Evolutionary conservation across 2,329 filamentous ascomycete species (phyloP), one percentile per base, ranked within the genome.

Genomic region (Ophiosphaerella narmari): DNA sequence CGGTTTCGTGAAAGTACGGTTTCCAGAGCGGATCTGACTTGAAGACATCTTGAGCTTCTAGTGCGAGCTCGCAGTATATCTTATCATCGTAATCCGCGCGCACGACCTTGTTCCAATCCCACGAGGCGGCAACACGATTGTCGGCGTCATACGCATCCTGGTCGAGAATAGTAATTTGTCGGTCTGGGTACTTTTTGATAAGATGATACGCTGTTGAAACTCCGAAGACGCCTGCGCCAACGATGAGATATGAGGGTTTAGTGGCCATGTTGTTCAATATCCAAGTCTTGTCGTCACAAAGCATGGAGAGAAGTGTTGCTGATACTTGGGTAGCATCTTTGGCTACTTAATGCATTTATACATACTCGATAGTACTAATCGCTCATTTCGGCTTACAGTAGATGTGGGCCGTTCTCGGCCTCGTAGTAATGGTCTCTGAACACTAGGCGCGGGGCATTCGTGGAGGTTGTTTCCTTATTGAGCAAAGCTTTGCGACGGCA

Each of bases 31-130:
- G 80, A 45, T 85, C 81, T 1, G 70, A 73, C 46, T 78, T 78
- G 77, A 86, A 90, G 0, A 83, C 71, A 43, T 85, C 80, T 61
- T 86, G 83, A 0, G 87, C 83, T 71, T 89, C 85, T 24, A 88
- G 77, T 0, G 82, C 87, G 16, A 90, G 77, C 42, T 79, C 71
- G 68, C 82, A 85, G 75, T 90, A 89, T 13, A 84, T 70, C 1
- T 82, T 73, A 59, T 87, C 83, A 47, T 82, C 78, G 72, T 89
- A 89, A 68, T 89, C 86, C 40, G 86, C 84, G 48, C 86, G 84
- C 13, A 89, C 79, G 24, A 88, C 85, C 70, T 89, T 89, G 75
- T 88, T 89, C 80, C 86, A 85, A 73, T 90, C 87, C 77, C 84
- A 87, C 0, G 87, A 89, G 0, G 87, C 87, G 29, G 85, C 86